Evolutionary conservation across 2,329 filamentous ascomycete genomes (phyloP).

Genomic region (Dactylonectria macrodidyma): DNA sequence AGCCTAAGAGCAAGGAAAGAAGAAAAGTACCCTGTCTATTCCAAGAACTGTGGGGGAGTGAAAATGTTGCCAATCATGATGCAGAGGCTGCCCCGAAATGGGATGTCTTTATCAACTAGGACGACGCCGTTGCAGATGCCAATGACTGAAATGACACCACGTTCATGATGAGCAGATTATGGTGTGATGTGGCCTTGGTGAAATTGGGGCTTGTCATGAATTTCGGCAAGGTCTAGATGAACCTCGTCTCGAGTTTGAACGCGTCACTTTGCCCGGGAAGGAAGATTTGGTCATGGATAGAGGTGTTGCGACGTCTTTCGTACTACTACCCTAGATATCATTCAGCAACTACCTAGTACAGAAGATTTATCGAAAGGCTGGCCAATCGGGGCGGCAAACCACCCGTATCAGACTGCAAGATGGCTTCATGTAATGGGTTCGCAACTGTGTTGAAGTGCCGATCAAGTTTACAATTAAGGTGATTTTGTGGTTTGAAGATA

Average conservation of each 20-base stretch:
- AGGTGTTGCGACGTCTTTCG: constrained; percentile 56
- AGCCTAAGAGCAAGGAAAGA: constrained; percentile 60
- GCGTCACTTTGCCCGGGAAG: constrained; percentile 62
- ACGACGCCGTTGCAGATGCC: constrained; percentile 62
- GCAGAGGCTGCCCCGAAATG: constrained; percentile 64
- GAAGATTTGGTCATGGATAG: too few relatives aligned
- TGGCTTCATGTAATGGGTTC: too few relatives aligned
- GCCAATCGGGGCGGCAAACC: constrained; percentile 68
- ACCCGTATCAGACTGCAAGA: constrained; percentile 50
- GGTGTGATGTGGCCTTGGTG: constrained; percentile 65
- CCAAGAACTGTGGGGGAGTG: constrained; percentile 62
- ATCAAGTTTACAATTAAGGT: too few relatives aligned
- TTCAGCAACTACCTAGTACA: constrained; percentile 61
- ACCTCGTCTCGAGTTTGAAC: constrained; percentile 54
- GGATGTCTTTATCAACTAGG: constrained; percentile 60
- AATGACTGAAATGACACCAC: constrained; percentile 64
- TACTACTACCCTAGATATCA: constrained; percentile 61
- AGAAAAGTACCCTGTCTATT: constrained; percentile 58
- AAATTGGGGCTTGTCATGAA: constrained; percentile 59
- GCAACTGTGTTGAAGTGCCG: too few relatives aligned
- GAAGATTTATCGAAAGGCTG: constrained; percentile 70
- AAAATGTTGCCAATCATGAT: constrained; percentile 68
- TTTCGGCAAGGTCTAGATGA: constrained; percentile 58
- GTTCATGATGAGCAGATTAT: constrained; percentile 63
- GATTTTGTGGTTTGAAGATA: not conserved